These are phyloP conservation scores for Ogataea methanolica DNA, from an alignment of 805 yeast species.

Conservation along the genomic window DNA sequence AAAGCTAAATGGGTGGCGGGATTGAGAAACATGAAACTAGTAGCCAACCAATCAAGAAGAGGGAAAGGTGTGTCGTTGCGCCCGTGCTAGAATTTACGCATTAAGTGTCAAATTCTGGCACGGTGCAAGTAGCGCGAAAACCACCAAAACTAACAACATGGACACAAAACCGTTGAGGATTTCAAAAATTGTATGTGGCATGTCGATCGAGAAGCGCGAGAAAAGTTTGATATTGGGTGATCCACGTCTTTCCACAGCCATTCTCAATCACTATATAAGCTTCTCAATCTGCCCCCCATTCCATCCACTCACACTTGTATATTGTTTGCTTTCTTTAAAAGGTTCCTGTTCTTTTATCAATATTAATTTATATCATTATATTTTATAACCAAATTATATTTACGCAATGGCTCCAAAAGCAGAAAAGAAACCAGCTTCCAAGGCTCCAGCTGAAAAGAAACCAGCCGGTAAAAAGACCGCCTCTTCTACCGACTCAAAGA, in stretches of 20 bases:
- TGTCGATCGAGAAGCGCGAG: conserved; percentile 7
- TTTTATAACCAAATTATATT: conserved; percentile 3
- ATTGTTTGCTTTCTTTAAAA: background rate
- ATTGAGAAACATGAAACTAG: background rate
- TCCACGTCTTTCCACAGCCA: no score
- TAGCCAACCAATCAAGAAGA: background rate
- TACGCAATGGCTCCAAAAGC: conserved; percentile 61
- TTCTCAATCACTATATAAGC: no score
- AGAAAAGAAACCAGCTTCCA: conserved; percentile 75
- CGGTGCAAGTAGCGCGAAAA: conserved; percentile 18
- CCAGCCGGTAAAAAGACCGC: conserved; percentile 90
- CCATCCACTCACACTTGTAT: background rate
- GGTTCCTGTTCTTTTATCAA: background rate
- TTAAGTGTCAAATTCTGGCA: conserved; percentile 16
- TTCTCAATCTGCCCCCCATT: no score
- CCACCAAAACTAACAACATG: conserved; percentile 7
- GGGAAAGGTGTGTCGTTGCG: no score
- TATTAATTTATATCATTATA: background rate
- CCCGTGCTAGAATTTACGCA: conserved; percentile 15
- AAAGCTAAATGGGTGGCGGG: background rate
- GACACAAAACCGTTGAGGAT: conserved; percentile 4
- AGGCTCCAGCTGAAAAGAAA: conserved; percentile 96
- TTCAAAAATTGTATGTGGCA: conserved; percentile 14
- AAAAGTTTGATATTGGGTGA: conserved; percentile 1
- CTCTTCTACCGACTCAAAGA: conserved; percentile 75